A percentile compares a stretch with the other conserved stretches of the same genome.
These are phyloP conservation scores for Punctularia strigosozonata DNA, from an alignment of 768 basidiomycete genomes.

Conservation along the genomic window DNA sequence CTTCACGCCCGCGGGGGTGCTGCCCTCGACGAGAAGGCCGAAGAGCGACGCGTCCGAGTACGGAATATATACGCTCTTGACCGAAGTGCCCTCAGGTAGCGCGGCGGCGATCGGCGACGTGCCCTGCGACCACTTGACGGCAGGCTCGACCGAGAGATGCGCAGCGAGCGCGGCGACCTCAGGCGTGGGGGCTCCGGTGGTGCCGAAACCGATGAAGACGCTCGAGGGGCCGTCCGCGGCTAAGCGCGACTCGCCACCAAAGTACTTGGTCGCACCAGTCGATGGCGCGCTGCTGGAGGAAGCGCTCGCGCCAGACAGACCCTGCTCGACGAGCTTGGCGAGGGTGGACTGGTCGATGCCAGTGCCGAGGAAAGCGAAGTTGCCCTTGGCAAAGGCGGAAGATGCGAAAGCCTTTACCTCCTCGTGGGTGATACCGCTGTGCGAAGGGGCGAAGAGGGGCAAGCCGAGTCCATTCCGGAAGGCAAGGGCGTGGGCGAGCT, in stretches of 20 bases:
- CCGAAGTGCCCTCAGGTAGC: conserved; percentile 48
- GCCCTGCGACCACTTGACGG: conserved; percentile 82
- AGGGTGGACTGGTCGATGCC: conserved; percentile 71
- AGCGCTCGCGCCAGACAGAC: conserved; percentile 39
- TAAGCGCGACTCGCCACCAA: conserved; percentile 83
- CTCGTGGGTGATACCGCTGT: conserved; percentile 46
- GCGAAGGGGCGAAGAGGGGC: conserved; percentile 74
- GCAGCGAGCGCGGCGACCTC: conserved; percentile 73
- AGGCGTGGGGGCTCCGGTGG: conserved; percentile 47
- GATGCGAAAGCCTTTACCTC: conserved; percentile 69
- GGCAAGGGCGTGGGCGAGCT: conserved; percentile 79
- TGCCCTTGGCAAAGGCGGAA: conserved; percentile 62
- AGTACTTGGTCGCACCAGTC: conserved; percentile 40
- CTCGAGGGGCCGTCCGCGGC: conserved; percentile 51
- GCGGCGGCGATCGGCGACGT: conserved; percentile 53
- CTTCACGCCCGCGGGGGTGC: conserved; percentile 48
- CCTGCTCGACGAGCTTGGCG: conserved; percentile 56
- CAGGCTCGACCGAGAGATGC: conserved; percentile 65
- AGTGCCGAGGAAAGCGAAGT: conserved; percentile 79
- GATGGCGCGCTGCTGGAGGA: conserved; percentile 22
- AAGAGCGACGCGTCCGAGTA: conserved; percentile 91
- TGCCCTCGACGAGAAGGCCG: conserved; percentile 69
- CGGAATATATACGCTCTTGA: conserved; percentile 66
- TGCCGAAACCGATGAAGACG: conserved; percentile 82
- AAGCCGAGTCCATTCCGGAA: conserved; percentile 93